A percentile compares a stretch with the other conserved stretches of the same genome.
Conservation (phyloP, 495 filamentous ascomycete genomes). For the Saxispiralis lemnorum region DNA sequence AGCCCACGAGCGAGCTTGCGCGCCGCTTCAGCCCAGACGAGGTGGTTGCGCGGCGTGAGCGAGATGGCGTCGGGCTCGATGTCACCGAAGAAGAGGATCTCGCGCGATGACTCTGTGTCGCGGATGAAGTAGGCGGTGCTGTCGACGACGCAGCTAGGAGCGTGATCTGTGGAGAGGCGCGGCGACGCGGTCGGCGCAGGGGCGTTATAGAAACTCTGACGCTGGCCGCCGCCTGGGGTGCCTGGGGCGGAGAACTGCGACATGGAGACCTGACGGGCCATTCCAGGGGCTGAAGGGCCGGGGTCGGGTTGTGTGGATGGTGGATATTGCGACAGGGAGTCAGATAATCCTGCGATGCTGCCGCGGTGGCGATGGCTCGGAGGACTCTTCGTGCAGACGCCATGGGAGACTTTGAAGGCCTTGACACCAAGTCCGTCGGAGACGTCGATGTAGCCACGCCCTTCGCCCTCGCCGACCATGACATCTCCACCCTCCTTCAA, state of each 20-base stretch:
- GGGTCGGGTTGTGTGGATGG: slow-evolving; percentile 19
- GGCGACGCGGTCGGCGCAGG: slow-evolving; percentile 2
- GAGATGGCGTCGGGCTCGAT: slow-evolving; percentile 83
- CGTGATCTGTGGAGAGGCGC: slow-evolving; percentile 1
- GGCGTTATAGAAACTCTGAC: slow-evolving; percentile 7
- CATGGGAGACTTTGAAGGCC: slow-evolving; percentile 67
- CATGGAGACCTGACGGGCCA: slow-evolving; percentile 5
- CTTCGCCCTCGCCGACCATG: slow-evolving; percentile 55
- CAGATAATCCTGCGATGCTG: slow-evolving; percentile 19
- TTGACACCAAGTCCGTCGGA: slow-evolving; percentile 66
- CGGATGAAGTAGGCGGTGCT: slow-evolving; percentile 85
- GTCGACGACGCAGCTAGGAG: slow-evolving; percentile 32
- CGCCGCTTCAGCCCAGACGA: slow-evolving; percentile 72
- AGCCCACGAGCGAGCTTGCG: slow-evolving; percentile 53
- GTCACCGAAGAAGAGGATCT: slow-evolving; percentile 87
- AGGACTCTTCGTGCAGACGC: slow-evolving; percentile 62
- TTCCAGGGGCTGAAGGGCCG: not conserved
- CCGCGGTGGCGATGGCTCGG: slow-evolving; percentile 18
- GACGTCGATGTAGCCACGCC: slow-evolving; percentile 65
- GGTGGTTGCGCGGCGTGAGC: slow-evolving; percentile 55
- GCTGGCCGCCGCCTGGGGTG: slow-evolving; percentile 10
- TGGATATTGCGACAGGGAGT: slow-evolving; percentile 34
- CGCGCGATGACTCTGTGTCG: slow-evolving; percentile 34
- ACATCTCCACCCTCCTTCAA: slow-evolving; percentile 74
- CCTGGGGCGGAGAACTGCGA: slow-evolving; percentile 16